phyloP scores from a whole-genome alignment of 306 rosid genomes.

The Prunus armeniaca region DNA sequence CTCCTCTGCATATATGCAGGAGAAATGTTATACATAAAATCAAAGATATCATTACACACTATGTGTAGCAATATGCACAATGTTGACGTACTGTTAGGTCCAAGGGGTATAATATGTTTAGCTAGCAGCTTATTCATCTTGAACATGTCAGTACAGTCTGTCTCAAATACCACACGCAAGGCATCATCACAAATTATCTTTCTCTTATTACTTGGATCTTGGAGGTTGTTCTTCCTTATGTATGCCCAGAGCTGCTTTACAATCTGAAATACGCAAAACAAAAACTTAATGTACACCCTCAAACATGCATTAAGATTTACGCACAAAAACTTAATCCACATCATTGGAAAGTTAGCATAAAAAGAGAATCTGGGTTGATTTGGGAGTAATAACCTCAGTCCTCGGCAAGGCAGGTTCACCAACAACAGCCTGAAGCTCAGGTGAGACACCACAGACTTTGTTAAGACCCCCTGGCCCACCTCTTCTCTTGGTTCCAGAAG shows the following conservation, averaged over 20 bases:
- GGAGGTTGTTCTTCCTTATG: conserved; percentile 86
- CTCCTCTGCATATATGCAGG: conserved; percentile 41
- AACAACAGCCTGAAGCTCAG: conserved; percentile 67
- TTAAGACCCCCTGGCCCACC: conserved; percentile 77
- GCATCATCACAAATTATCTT: conserved; percentile 83
- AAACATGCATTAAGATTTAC: neutral
- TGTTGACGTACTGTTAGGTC: conserved; percentile 53
- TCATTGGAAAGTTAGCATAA: neutral
- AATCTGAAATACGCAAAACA: conserved; percentile 45
- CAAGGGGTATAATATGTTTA: conserved; percentile 75
- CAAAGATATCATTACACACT: neutral
- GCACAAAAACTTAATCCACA: neutral
- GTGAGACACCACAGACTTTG: conserved; percentile 79
- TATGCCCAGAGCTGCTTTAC: conserved; percentile 95
- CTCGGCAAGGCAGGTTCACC: conserved; percentile 75
- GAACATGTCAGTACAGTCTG: conserved; percentile 90
- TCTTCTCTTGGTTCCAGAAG: conserved; percentile 54
- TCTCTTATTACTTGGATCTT: conserved; percentile 88
- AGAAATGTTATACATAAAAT: conserved; percentile 5
- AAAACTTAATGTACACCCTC: neutral
- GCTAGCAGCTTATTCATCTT: conserved; percentile 86
- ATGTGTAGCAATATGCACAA: neutral
- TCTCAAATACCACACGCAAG: conserved; percentile 75
- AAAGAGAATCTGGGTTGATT: neutral
- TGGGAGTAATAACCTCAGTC: conserved; percentile 54